Conservation (phyloP, 495 filamentous ascomycete species). For the Penicillium tannophilum region DNA sequence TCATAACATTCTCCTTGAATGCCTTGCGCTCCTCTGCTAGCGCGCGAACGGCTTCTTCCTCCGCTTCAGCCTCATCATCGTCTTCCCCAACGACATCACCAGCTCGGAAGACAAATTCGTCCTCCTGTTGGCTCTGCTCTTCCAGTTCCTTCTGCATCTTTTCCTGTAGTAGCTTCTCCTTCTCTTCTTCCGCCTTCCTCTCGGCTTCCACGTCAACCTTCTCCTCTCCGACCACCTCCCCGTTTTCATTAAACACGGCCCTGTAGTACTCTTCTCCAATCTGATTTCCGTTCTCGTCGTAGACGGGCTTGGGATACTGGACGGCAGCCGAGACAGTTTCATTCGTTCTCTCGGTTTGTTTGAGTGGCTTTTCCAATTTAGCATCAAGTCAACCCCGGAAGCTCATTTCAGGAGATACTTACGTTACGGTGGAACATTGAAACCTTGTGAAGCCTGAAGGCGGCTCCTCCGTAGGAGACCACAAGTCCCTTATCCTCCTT, state of each 20-base stretch:
- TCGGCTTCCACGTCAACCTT: slow-evolving; percentile 10
- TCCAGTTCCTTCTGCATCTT: neutral
- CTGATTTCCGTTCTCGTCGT: slow-evolving; percentile 7
- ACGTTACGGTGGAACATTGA: slow-evolving; percentile 9
- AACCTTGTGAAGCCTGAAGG: slow-evolving; percentile 8
- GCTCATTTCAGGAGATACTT: neutral
- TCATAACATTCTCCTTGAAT: neutral
- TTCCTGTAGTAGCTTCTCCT: neutral
- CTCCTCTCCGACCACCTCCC: slow-evolving; percentile 7
- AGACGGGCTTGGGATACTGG: neutral
- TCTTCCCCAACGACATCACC: neutral
- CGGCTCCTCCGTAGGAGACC: slow-evolving; percentile 12
- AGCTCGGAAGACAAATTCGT: neutral
- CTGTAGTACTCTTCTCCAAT: slow-evolving; percentile 2
- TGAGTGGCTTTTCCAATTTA: slow-evolving; percentile 6
- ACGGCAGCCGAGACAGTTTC: neutral
- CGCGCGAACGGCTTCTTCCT: neutral
- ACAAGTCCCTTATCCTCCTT: slow-evolving; percentile 7
- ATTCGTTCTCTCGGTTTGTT: slow-evolving; percentile 3
- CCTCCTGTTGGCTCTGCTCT: neutral
- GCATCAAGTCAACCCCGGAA: neutral
- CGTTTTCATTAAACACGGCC: slow-evolving; percentile 2
- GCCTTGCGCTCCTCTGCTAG: neutral
- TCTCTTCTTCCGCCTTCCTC: slow-evolving; percentile 2
- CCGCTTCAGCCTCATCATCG: neutral